These are phyloP conservation scores for Populus trichocarpa DNA, from an alignment of 441 rosid species.

Conservation along the genomic window DNA sequence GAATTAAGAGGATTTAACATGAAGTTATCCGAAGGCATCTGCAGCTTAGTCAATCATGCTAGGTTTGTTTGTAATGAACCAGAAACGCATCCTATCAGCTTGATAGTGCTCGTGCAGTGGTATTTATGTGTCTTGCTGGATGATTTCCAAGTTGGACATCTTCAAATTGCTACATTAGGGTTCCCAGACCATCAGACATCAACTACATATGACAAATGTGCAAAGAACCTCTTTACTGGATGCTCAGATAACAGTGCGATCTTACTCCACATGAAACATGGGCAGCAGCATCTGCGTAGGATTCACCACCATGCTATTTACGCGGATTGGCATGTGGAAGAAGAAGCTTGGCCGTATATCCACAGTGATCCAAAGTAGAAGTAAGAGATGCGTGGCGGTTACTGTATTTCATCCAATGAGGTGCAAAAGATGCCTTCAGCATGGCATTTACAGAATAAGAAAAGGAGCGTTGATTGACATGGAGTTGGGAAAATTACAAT, in stretches of 20 bases:
- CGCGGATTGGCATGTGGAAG: neutral
- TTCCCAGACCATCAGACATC: neutral
- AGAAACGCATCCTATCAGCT: neutral
- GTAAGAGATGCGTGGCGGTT: neutral
- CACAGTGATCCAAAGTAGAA: neutral
- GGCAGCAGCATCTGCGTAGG: neutral
- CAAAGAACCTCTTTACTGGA: neutral
- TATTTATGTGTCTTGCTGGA: neutral
- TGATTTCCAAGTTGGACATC: neutral
- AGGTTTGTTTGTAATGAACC: neutral
- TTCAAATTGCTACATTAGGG: neutral
- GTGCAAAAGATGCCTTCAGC: neutral
- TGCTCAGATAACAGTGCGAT: neutral
- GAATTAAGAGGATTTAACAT: neutral
- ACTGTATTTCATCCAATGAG: neutral
- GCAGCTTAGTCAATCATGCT: neutral
- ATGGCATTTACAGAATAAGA: neutral
- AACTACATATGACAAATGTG: neutral
- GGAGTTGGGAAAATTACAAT: constrained; percentile 1
- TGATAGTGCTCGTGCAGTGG: neutral
- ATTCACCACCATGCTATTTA: neutral
- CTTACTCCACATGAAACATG: neutral
- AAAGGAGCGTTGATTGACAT: neutral
- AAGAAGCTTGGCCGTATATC: neutral
- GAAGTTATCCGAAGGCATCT: neutral